Evolutionary conservation across 768 basidiomycete species (phyloP), one percentile per base, ranked within the genome.

Genomic region (Nidularia pulvinata): DNA sequence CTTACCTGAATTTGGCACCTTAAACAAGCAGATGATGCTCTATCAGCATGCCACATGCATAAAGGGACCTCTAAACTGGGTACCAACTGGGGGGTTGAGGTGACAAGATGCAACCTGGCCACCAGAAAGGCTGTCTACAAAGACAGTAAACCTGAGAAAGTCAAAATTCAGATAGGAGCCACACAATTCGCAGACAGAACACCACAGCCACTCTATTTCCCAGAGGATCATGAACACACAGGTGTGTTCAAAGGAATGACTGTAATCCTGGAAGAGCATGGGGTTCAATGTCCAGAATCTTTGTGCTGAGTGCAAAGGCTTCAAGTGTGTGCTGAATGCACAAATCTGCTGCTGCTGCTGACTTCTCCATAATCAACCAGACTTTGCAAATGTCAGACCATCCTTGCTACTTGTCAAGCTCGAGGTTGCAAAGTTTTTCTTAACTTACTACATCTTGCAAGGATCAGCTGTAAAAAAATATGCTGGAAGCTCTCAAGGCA

Each of bases 211-310:
- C 50, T 74, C 16, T 75, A 75, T 56, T 74, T 60, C 52, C 66
- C 67, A 1, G 57, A 58, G 0, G 63, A 52, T 13, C 63, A 69
- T 47, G 33, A 54, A 7, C 36, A 33, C 30, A 53, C 61, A 11
- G 67, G 73, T 0, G 22, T 57, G 5, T 77, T 75, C 62, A 74
- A 75, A 56, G 74, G 74, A 22, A 75, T 72, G 66, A 64, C 58
- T 3, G 43, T 48, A 0, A 65, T 73, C 48, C 58, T 73, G 3
- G 14, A 62, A 25, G 69, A 60, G 47, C 59, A 16, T 52, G 70
- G 49, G 64, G 50, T 56, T 58, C 61, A 53, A 59, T 32, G 61
- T 61, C 60, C 56, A 56, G 55, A 30, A 53, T 69, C 1, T 52
- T 52, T 4, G 57, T 52, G 6, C 56, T n/a, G n/a, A 72, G 52